These are phyloP conservation scores for Acidiella bohemica DNA, from an alignment of 495 filamentous ascomycete genomes.

Conservation along the genomic window DNA sequence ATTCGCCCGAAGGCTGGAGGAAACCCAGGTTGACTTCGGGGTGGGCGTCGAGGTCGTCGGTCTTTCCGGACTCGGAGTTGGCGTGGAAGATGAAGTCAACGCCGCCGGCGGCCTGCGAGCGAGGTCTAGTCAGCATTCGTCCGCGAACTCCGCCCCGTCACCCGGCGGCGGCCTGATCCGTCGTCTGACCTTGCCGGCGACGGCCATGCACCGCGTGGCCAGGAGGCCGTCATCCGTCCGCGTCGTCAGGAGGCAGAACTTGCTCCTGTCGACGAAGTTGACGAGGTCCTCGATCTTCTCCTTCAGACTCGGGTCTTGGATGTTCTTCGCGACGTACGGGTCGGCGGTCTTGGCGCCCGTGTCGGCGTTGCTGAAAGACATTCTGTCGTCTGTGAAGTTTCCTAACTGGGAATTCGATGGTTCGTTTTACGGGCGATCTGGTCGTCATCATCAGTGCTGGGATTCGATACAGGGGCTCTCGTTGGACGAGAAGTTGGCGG, in stretches of 20 bases:
- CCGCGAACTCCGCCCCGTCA: not conserved
- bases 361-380: slow-evolving; percentile 46
- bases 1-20: slow-evolving; percentile 58
- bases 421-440: too few relatives aligned
- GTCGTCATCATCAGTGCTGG: too few relatives aligned
- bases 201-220: slow-evolving; percentile 75
- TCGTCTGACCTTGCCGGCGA: slow-evolving; percentile 59
- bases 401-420: too few relatives aligned
- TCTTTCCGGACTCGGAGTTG: slow-evolving; percentile 88
- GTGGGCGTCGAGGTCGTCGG: slow-evolving; percentile 63
- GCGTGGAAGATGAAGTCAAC: slow-evolving; percentile 88
- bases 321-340: slow-evolving; percentile 68
- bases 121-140: not conserved
- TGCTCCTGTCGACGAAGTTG: slow-evolving; percentile 51
- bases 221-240: slow-evolving; percentile 42
- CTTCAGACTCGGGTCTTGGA: slow-evolving; percentile 46
- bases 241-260: slow-evolving; percentile 71
- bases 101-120: slow-evolving; percentile 54
- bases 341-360: slow-evolving; percentile 49
- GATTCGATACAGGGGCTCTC: too few relatives aligned
- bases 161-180: too few relatives aligned
- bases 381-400: too few relatives aligned
- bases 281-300: slow-evolving; percentile 69
- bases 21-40: slow-evolving; percentile 77
- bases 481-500: too few relatives aligned